phyloP scores from a whole-genome alignment of 2,329 filamentous ascomycete species.

The Ophioceras dolichostomum region DNA sequence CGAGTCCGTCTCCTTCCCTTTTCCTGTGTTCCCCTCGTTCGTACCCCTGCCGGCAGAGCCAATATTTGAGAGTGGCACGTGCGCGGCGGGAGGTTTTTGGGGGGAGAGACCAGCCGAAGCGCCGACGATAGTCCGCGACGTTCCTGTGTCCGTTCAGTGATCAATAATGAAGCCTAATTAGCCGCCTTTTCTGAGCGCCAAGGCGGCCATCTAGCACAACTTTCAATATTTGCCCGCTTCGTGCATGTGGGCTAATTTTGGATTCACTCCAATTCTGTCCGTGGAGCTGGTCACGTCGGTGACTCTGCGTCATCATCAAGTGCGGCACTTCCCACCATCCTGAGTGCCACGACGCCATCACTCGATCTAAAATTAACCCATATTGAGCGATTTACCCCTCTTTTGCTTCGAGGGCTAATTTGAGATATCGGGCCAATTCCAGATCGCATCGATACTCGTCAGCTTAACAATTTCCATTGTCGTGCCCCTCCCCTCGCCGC shows the following conservation, averaged over 20 bases:
- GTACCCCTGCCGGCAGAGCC: not conserved
- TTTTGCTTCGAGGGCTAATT: not conserved
- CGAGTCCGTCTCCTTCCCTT: not conserved
- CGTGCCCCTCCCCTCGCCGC: not conserved
- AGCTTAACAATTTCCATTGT: not conserved
- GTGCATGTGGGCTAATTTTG: not conserved
- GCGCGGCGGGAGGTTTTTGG: not conserved
- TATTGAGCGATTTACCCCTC: not conserved
- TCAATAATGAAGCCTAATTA: not conserved
- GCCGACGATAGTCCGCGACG: too few species aligned
- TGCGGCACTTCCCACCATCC: too few species aligned
- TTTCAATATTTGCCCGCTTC: conserved; percentile 1
- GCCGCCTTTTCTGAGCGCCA: too few species aligned
- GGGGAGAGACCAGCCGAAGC: not conserved
- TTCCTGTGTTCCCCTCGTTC: not conserved
- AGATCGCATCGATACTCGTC: too few species aligned
- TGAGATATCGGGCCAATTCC: not conserved
- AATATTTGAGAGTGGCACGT: not conserved
- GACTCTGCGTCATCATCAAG: too few species aligned
- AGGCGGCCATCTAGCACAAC: too few species aligned
- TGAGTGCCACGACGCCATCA: too few species aligned
- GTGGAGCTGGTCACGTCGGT: not conserved
- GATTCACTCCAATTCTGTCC: not conserved
- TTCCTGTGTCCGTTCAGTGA: not conserved
- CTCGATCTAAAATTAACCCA: not conserved